These are phyloP conservation scores for Termitomyces sp. DNA, from an alignment of 768 basidiomycete genomes.

Conservation along the genomic window DNA sequence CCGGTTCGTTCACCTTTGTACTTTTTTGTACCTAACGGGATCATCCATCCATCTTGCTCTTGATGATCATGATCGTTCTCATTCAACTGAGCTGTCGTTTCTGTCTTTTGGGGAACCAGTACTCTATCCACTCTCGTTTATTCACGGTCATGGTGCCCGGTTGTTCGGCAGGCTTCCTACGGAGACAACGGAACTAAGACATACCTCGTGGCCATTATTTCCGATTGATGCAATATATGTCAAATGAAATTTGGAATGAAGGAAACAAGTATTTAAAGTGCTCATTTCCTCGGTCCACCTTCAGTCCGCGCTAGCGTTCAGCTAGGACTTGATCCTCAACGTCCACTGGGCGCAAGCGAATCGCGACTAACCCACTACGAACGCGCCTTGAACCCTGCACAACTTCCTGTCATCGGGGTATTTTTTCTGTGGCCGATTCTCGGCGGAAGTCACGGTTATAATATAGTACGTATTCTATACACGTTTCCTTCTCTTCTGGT, in stretches of 20 bases:
- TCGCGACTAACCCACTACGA: background rate
- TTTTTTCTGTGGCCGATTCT: conserved; percentile 6
- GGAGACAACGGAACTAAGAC: conserved; percentile 4
- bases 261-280: conserved; percentile 1
- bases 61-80: conserved; percentile 4
- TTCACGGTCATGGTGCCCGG: background rate
- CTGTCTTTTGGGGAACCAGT: background rate
- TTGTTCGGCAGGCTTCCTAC: conserved; percentile 2
- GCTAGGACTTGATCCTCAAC: background rate
- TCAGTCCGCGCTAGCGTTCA: background rate
- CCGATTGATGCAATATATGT: conserved; percentile 13
- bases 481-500: background rate
- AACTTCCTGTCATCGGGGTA: background rate
- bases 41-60: background rate
- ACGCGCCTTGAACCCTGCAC: background rate
- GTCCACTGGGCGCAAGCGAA: background rate
- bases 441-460: background rate
- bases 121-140: background rate
- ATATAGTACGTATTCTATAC: conserved; percentile 7
- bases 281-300: background rate
- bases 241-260: background rate
- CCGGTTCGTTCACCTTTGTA: background rate
- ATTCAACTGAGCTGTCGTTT: background rate
- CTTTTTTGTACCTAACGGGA: background rate
- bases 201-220: conserved; percentile 16